Percentiles rank a stretch among this genome's conserved stretches.
Evolutionary conservation across 2,329 filamentous ascomycete species (phyloP).

Genomic region (Ophiostoma sp.): DNA sequence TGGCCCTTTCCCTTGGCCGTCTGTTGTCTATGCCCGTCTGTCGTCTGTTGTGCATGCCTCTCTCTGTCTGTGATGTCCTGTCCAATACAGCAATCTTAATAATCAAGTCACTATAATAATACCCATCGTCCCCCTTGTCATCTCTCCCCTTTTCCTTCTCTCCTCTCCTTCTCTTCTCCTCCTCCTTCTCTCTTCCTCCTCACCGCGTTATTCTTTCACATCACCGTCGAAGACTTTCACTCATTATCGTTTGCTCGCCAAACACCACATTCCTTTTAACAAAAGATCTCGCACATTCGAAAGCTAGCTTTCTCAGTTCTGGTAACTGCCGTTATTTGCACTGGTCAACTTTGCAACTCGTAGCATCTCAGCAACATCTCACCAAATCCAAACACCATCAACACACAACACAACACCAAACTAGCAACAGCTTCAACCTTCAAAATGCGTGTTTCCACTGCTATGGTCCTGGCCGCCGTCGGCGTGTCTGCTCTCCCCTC

Average conservation of each 20-base stretch:
- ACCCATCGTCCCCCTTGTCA: conserved; percentile 9
- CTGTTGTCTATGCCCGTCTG: neutral
- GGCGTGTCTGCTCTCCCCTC: conserved; percentile 36
- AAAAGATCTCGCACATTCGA: conserved; percentile 14
- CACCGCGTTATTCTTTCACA: conserved; percentile 18
- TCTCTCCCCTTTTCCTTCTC: neutral
- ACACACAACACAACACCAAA: neutral
- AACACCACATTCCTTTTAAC: conserved; percentile 21
- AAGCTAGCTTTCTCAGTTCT: conserved; percentile 25
- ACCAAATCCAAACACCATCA: neutral
- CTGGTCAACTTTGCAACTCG: neutral
- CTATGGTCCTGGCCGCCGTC: conserved; percentile 34
- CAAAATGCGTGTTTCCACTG: conserved; percentile 29
- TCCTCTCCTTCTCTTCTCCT: neutral
- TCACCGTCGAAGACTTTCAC: conserved; percentile 17
- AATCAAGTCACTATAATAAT: conserved; percentile 13
- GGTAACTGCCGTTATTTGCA: conserved; percentile 26
- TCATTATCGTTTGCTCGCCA: conserved; percentile 19
- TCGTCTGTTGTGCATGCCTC: neutral
- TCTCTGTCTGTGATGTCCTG: neutral
- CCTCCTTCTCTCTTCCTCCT: conserved; percentile 4
- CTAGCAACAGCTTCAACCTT: conserved; percentile 4
- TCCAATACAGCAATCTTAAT: neutral
- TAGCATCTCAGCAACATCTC: conserved; percentile 11
- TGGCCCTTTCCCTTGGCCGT: neutral